A percentile compares a stretch with the other conserved stretches of the same genome.
Conservation (phyloP, 2,329 filamentous ascomycete species). For the Scedosporium apiospermum region DNA sequence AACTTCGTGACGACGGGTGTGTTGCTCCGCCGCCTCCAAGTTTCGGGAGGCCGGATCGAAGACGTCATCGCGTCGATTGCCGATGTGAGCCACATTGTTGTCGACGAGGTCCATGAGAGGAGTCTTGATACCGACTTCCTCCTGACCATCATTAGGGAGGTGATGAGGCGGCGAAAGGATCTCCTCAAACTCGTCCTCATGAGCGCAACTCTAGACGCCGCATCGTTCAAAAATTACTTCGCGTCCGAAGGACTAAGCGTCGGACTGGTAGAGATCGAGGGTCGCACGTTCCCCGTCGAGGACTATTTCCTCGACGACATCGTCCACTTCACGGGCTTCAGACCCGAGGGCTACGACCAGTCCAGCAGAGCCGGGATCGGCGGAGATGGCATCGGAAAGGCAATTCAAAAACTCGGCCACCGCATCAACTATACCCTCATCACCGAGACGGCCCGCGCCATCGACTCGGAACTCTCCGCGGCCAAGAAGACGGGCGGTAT, state of each 20-base stretch:
- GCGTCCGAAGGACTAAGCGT: conserved; percentile 56
- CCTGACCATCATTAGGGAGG: conserved; percentile 76
- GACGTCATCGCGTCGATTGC: conserved; percentile 74
- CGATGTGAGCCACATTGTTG: conserved; percentile 88
- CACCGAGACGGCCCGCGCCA: conserved; percentile 66
- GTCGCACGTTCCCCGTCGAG: conserved; percentile 79
- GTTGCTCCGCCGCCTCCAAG: conserved; percentile 80
- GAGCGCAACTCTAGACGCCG: conserved; percentile 90
- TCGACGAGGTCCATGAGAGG: conserved; percentile 94
- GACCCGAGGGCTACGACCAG: conserved; percentile 36
- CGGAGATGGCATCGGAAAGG: conserved; percentile 49
- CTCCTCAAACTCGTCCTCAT: conserved; percentile 86
- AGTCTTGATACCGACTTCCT: conserved; percentile 93
- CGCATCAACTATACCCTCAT: conserved; percentile 90
- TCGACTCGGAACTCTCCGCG: conserved; percentile 63
- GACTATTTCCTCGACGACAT: conserved; percentile 89
- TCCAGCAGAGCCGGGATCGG: conserved; percentile 34
- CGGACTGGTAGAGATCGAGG: conserved; percentile 75
- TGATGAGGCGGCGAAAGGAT: conserved; percentile 63
- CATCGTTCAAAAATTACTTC: conserved; percentile 80
- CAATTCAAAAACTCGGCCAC: conserved; percentile 64
- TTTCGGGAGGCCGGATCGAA: conserved; percentile 68
- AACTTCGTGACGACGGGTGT: conserved; percentile 96
- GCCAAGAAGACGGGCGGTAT: conserved; percentile 68
- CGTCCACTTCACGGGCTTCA: conserved; percentile 68